Conservation (phyloP, 225 moss, liverwort and hornwort genomes). For the Takakia lepidozioides region DNA sequence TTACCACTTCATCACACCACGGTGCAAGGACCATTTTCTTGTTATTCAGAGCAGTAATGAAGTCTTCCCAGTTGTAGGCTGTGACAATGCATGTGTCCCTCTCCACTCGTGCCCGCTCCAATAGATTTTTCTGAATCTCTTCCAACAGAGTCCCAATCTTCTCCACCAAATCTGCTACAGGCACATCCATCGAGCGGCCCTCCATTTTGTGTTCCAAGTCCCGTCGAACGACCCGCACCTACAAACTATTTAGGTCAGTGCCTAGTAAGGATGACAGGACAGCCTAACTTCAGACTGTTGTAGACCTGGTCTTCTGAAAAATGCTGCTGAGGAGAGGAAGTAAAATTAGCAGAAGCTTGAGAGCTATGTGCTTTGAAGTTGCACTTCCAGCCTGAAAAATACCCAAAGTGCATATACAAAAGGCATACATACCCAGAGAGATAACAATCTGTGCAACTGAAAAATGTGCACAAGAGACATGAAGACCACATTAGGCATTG, state of each 20-base stretch:
- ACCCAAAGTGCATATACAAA: too few relatives aligned
- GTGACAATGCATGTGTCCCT: slow-evolving; percentile 45
- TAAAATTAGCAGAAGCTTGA: too few relatives aligned
- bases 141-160: slow-evolving; percentile 43
- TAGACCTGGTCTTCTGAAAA: too few relatives aligned
- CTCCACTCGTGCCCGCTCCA: slow-evolving; percentile 56
- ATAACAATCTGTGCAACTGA: too few relatives aligned
- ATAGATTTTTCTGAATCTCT: slow-evolving; percentile 42
- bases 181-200: slow-evolving; percentile 38
- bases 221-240: slow-evolving; percentile 50
- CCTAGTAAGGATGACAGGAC: too few relatives aligned
- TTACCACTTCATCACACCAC: slow-evolving; percentile 91
- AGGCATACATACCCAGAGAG: too few relatives aligned
- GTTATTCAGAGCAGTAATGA: slow-evolving; percentile 58
- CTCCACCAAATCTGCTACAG: slow-evolving; percentile 18
- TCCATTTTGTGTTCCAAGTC: slow-evolving; percentile 42
- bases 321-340: too few relatives aligned
- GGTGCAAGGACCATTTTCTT: slow-evolving; percentile 95
- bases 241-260: too few relatives aligned
- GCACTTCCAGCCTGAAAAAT: too few relatives aligned
- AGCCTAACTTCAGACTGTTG: not conserved
- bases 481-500: too few relatives aligned
- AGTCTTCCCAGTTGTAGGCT: slow-evolving; percentile 66
- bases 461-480: too few relatives aligned
- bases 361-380: too few relatives aligned